Conservation (phyloP, 441 rosid genomes). For the Capsella rubella region DNA sequence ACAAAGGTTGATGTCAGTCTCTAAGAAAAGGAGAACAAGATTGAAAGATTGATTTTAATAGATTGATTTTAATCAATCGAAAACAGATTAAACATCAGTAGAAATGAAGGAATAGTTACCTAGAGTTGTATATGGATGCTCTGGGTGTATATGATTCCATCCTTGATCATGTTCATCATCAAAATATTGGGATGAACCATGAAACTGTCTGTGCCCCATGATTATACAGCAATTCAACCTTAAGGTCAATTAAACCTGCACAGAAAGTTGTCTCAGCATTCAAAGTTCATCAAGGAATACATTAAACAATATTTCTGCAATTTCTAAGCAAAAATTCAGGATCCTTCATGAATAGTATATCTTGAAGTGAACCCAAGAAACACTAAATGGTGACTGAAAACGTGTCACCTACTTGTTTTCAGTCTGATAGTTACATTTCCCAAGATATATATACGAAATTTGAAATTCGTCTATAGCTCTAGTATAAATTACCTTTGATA, state of each 20-base stretch:
- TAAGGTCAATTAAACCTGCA: conserved; percentile 53
- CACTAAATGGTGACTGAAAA: conserved; percentile 3
- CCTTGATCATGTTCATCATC: conserved; percentile 70
- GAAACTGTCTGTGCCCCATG: conserved; percentile 80
- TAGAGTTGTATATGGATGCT: conserved; percentile 57
- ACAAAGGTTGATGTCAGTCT: conserved; percentile 14
- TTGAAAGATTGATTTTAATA: neutral
- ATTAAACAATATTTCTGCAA: neutral
- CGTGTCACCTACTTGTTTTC: conserved; percentile 6
- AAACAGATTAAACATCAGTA: conserved; percentile 13
- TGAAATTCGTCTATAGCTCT: neutral
- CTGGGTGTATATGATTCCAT: conserved; percentile 68
- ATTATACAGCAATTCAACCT: conserved; percentile 32
- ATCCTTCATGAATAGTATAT: conserved; percentile 9
- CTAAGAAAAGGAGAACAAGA: neutral
- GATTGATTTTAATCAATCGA: neutral
- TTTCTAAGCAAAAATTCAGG: conserved; percentile 6
- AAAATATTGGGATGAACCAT: conserved; percentile 57
- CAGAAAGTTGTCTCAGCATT: conserved; percentile 27
- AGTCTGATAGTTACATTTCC: conserved; percentile 11
- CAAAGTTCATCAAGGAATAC: conserved; percentile 27
- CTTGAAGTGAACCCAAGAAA: conserved; percentile 5
- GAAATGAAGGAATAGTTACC: conserved; percentile 51
- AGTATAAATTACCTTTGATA: conserved; percentile 34
- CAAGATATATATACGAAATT: neutral